Evolutionary conservation across 108 stramenopile species (phyloP).

Genomic region (Phaeodactylum tricornutum): DNA sequence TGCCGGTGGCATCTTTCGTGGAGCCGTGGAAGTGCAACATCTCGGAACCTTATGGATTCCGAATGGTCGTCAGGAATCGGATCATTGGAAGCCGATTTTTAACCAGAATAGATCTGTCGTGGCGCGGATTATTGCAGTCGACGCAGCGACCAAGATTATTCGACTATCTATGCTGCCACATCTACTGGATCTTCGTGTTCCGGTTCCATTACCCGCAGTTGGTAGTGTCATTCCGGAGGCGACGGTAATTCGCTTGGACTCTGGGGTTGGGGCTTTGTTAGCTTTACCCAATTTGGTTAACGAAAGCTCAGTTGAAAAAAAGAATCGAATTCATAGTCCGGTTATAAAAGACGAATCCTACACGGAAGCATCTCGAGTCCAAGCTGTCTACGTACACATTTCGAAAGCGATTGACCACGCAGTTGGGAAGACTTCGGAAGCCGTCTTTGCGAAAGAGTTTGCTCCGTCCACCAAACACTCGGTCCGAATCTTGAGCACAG

Average conservation of each 20-base stretch:
- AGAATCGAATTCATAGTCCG: conserved; percentile 6
- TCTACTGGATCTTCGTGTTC: conserved; percentile 30
- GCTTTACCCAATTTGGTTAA: conserved; percentile 36
- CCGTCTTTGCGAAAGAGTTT: conserved; percentile 68
- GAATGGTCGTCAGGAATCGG: conserved; percentile 7
- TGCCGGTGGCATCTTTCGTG: conserved; percentile 54
- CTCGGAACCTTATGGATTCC: conserved; percentile 45
- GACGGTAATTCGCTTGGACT: conserved; percentile 68
- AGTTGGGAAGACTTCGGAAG: conserved; percentile 18
- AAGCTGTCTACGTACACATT: conserved; percentile 76
- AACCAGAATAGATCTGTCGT: conserved; percentile 31
- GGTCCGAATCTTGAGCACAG: conserved; percentile 58
- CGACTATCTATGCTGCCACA: conserved; percentile 68
- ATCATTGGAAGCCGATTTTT: conserved; percentile 24
- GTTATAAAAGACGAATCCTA: conserved; percentile 24
- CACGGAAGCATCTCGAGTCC: conserved; percentile 31
- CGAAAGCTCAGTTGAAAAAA: conserved; percentile 14
- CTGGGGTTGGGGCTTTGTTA: conserved; percentile 74
- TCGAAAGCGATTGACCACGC: conserved; percentile 61
- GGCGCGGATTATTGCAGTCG: conserved; percentile 76
- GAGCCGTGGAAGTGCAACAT: conserved; percentile 58
- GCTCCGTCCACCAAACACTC: conserved; percentile 44
- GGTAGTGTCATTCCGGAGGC: conserved; percentile 56
- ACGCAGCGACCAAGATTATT: conserved; percentile 59
- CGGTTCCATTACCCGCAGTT: conserved; percentile 21